phyloP scores from a whole-genome alignment of 2,329 filamentous ascomycete genomes.

The Torrubiella hemipterigena region DNA sequence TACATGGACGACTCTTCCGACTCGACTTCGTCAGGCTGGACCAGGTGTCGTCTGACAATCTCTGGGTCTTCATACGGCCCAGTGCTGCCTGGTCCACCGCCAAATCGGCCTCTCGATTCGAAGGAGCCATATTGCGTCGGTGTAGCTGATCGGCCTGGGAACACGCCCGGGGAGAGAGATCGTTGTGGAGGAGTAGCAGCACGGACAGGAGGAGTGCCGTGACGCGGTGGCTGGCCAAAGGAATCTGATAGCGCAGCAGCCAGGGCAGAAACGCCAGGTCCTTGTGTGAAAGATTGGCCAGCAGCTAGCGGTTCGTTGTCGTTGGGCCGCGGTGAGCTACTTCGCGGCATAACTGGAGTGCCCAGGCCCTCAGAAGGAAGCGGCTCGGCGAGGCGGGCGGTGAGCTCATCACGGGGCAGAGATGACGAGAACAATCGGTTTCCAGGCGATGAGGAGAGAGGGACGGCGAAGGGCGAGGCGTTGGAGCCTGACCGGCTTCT shows the following conservation, averaged over 20 bases:
- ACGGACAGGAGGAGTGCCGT: slow-evolving; percentile 52
- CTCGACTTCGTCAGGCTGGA: slow-evolving; percentile 48
- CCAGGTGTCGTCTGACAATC: slow-evolving; percentile 79
- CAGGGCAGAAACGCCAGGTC: slow-evolving; percentile 76
- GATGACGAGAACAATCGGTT: slow-evolving; percentile 36
- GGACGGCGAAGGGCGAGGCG: slow-evolving; percentile 9
- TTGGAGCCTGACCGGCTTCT: slow-evolving; percentile 6
- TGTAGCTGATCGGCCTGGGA: slow-evolving; percentile 31
- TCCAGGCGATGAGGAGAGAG: slow-evolving; percentile 36
- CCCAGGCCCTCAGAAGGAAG: slow-evolving; percentile 28
- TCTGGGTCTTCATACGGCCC: slow-evolving; percentile 78
- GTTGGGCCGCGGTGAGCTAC: slow-evolving; percentile 22
- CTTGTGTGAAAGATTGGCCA: slow-evolving; percentile 51
- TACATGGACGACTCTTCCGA: slow-evolving; percentile 33
- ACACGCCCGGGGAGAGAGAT: slow-evolving; percentile 25
- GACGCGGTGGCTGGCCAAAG: slow-evolving; percentile 55
- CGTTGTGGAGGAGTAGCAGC: slow-evolving; percentile 42
- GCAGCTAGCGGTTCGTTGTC: slow-evolving; percentile 53
- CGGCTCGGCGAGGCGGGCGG: slow-evolving; percentile 48
- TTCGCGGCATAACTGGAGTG: slow-evolving; percentile 19
- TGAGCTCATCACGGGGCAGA: slow-evolving; percentile 45
- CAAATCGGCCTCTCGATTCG: slow-evolving; percentile 49
- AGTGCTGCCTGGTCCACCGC: slow-evolving; percentile 17
- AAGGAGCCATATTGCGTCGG: slow-evolving; percentile 79
- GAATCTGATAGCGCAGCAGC: slow-evolving; percentile 76